These are phyloP conservation scores for Sporothrix pseudoabietina DNA, from an alignment of 2,329 filamentous ascomycete species.

Conservation along the genomic window DNA sequence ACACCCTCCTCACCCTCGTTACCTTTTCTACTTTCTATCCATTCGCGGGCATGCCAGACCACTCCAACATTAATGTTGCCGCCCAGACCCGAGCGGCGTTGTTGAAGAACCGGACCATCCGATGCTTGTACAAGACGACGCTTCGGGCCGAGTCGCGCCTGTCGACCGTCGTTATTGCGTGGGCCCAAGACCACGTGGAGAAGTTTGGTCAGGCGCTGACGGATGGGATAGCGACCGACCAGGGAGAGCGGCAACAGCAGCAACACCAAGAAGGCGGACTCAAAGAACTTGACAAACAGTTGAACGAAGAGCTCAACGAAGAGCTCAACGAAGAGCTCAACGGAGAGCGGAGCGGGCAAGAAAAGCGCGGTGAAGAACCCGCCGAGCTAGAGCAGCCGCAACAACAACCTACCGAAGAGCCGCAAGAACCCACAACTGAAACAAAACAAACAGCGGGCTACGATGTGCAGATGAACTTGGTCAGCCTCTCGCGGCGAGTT, in stretches of 20 bases:
- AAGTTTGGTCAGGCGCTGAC: conserved; percentile 10
- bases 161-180: conserved; percentile 13
- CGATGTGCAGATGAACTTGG: conserved; percentile 17
- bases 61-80: not conserved
- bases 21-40: not conserved
- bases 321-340: conserved; percentile 7
- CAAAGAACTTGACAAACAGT: too few species aligned
- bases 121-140: conserved; percentile 14
- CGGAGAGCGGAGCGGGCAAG: not conserved
- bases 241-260: not conserved
- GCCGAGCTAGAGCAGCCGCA: conserved; percentile 6
- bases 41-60: not conserved
- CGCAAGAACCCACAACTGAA: not conserved
- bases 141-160: conserved; percentile 11
- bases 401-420: conserved; percentile 5
- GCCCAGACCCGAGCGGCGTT: conserved; percentile 8
- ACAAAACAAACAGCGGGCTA: conserved; percentile 6
- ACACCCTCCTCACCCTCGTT: not conserved
- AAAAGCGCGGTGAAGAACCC: conserved; percentile 13
- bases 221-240: not conserved
- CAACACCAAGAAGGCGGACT: not conserved
- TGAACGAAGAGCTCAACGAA: not conserved
- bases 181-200: conserved; percentile 13
- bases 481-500: not conserved
- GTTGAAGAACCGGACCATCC: conserved; percentile 14